phyloP scores from a whole-genome alignment of 2,329 filamentous ascomycete species.

The Clarireedia hainanense region DNA sequence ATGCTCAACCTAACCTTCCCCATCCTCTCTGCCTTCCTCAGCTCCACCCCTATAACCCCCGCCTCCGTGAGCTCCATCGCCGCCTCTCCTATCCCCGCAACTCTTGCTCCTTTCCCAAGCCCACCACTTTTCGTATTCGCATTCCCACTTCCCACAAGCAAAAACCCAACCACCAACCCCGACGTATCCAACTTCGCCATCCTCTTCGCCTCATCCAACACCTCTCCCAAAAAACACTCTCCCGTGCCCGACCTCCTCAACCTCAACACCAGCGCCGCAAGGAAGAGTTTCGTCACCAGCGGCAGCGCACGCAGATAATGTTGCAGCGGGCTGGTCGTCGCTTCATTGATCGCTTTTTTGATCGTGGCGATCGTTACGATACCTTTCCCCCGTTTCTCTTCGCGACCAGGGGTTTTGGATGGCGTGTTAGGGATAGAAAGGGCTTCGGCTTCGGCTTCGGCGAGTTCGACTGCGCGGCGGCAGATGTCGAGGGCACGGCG shows the following conservation, averaged over 20 bases:
- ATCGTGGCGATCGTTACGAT: slow-evolving; percentile 88
- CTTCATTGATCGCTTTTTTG: slow-evolving; percentile 90
- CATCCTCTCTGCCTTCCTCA: slow-evolving; percentile 70
- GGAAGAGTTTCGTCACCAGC: slow-evolving; percentile 73
- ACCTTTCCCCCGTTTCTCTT: slow-evolving; percentile 27
- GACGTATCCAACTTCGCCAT: slow-evolving; percentile 54
- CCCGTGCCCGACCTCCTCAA: slow-evolving; percentile 75
- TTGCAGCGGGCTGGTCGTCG: slow-evolving; percentile 85
- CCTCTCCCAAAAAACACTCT: slow-evolving; percentile 82
- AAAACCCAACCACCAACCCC: slow-evolving; percentile 52
- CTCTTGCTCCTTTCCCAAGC: slow-evolving; percentile 30
- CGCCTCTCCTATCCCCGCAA: slow-evolving; percentile 59
- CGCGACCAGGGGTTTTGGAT: slow-evolving; percentile 44
- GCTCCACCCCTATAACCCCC: slow-evolving; percentile 79
- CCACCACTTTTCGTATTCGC: neutral
- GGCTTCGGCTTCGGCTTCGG: slow-evolving; percentile 56
- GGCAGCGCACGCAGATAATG: slow-evolving; percentile 80
- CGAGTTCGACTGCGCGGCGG: slow-evolving; percentile 86
- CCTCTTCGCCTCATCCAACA: slow-evolving; percentile 75
- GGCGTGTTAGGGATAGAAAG: slow-evolving; percentile 47
- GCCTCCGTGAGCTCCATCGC: slow-evolving; percentile 80
- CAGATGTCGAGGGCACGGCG: slow-evolving; percentile 91
- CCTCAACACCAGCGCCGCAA: slow-evolving; percentile 72
- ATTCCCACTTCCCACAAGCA: slow-evolving; percentile 30
- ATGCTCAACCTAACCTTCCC: slow-evolving; percentile 82